Conservation (phyloP, 306 rosid species). For the Malus orientalis region DNA sequence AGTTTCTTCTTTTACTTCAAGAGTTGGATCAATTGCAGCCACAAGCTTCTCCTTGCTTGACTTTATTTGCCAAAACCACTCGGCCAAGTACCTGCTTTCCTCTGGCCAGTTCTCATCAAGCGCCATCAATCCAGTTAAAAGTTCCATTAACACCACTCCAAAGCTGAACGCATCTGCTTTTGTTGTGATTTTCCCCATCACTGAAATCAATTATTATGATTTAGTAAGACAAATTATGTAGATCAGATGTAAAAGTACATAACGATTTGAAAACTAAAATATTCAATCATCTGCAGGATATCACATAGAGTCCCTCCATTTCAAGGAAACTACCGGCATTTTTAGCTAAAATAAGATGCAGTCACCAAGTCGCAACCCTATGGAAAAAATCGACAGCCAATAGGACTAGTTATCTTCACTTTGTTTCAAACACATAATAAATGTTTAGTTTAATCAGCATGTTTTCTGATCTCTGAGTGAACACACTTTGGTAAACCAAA, state of each 20-base stretch:
- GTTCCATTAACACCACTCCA: conserved; percentile 76
- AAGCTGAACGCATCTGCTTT: conserved; percentile 78
- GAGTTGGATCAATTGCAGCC: conserved; percentile 57
- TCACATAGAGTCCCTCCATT: neutral
- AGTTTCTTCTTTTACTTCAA: conserved; percentile 36
- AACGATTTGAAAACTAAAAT: neutral
- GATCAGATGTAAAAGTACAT: neutral
- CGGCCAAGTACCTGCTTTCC: conserved; percentile 74
- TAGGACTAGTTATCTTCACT: neutral
- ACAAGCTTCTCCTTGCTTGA: conserved; percentile 47
- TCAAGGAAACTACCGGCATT: neutral
- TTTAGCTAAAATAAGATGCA: neutral
- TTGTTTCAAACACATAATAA: too few species aligned
- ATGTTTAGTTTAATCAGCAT: too few species aligned
- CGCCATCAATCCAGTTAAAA: conserved; percentile 64
- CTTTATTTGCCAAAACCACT: conserved; percentile 72
- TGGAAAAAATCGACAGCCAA: neutral
- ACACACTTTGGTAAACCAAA: neutral
- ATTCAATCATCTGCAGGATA: neutral
- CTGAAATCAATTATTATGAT: conserved; percentile 31
- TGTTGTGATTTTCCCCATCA: conserved; percentile 86
- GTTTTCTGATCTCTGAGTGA: neutral
- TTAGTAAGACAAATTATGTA: neutral
- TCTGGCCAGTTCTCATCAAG: conserved; percentile 71
- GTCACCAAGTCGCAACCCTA: too few species aligned